These are phyloP conservation scores for Nemophila menziesii DNA, from an alignment of 257 asterid species.

Conservation along the genomic window DNA sequence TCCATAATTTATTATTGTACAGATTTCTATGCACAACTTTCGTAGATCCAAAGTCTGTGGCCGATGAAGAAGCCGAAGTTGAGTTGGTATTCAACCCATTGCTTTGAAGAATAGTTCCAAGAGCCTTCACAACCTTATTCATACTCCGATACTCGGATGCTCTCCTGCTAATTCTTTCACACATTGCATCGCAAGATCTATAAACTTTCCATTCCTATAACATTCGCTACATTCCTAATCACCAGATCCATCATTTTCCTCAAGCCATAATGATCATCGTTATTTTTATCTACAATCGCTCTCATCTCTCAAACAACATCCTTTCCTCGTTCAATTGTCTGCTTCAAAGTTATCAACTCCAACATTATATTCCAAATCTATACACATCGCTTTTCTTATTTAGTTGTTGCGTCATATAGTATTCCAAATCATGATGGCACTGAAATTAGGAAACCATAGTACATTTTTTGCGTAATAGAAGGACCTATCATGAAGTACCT, in stretches of 20 bases:
- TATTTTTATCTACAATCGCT: slow-evolving; percentile 32
- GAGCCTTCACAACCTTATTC: slow-evolving; percentile 68
- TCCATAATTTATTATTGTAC: too few species aligned
- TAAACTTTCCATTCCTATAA: slow-evolving; percentile 50
- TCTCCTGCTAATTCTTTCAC: slow-evolving; percentile 80
- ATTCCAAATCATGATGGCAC: slow-evolving; percentile 92
- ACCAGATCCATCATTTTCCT: slow-evolving; percentile 52
- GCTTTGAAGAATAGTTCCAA: slow-evolving; percentile 53
- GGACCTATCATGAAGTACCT: slow-evolving; percentile 1
- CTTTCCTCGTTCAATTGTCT: slow-evolving; percentile 84
- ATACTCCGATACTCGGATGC: slow-evolving; percentile 52
- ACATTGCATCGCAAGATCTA: slow-evolving; percentile 77
- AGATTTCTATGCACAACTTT: slow-evolving; percentile 32
- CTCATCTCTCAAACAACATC: slow-evolving; percentile 72
- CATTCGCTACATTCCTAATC: slow-evolving; percentile 31
- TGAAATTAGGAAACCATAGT: slow-evolving; percentile 9
- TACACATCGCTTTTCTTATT: slow-evolving; percentile 89
- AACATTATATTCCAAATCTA: slow-evolving; percentile 97
- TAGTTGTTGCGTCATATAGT: slow-evolving; percentile 88
- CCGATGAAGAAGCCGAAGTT: slow-evolving; percentile 67
- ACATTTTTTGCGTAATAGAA: too few species aligned
- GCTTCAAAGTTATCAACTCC: slow-evolving; percentile 68
- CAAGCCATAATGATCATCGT: slow-evolving; percentile 51
- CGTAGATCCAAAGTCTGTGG: slow-evolving; percentile 50
- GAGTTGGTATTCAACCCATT: slow-evolving; percentile 62